Conservation (phyloP, 1,284 basidiomycete species). For the Boletus mariae region DNA sequence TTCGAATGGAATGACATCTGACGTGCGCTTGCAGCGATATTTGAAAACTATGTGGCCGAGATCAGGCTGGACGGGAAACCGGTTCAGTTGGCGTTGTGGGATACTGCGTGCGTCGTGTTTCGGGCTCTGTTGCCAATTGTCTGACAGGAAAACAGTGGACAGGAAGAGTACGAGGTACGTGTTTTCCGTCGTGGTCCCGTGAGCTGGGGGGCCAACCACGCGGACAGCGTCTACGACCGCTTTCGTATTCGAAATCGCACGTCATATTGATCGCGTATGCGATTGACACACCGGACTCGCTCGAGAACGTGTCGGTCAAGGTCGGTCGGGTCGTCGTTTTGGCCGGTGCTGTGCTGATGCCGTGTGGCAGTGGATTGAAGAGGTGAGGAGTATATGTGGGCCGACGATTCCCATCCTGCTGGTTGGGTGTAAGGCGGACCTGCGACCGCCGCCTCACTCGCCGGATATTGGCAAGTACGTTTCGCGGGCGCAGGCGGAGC, state of each 20-base stretch:
- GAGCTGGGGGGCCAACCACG: background rate
- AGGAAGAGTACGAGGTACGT: slow-evolving; percentile 89
- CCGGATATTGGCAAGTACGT: slow-evolving; percentile 51
- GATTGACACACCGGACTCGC: slow-evolving; percentile 93
- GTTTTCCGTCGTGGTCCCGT: background rate
- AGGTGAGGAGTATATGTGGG: slow-evolving; percentile 91
- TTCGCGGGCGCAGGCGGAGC: slow-evolving; percentile 71
- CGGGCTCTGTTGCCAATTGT: background rate
- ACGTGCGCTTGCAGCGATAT: slow-evolving; percentile 61
- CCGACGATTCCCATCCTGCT: slow-evolving; percentile 77
- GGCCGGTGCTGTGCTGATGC: background rate
- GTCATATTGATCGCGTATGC: slow-evolving; percentile 97
- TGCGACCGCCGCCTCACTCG: slow-evolving; percentile 57
- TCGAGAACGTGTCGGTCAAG: slow-evolving; percentile 94
- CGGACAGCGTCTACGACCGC: slow-evolving; percentile 78
- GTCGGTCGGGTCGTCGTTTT: slow-evolving; percentile 38
- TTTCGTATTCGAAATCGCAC: slow-evolving; percentile 97
- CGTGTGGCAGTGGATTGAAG: slow-evolving; percentile 86
- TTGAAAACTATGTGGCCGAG: slow-evolving; percentile 98
- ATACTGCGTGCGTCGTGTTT: slow-evolving; percentile 67
- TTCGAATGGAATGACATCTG: background rate
- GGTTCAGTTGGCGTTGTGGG: slow-evolving; percentile 94
- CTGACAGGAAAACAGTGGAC: slow-evolving; percentile 53
- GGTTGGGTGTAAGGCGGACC: slow-evolving; percentile 84
- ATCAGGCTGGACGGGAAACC: slow-evolving; percentile 96